These are phyloP conservation scores for Prunus yedoensis DNA, from an alignment of 331 rosid species.

Conservation along the genomic window DNA sequence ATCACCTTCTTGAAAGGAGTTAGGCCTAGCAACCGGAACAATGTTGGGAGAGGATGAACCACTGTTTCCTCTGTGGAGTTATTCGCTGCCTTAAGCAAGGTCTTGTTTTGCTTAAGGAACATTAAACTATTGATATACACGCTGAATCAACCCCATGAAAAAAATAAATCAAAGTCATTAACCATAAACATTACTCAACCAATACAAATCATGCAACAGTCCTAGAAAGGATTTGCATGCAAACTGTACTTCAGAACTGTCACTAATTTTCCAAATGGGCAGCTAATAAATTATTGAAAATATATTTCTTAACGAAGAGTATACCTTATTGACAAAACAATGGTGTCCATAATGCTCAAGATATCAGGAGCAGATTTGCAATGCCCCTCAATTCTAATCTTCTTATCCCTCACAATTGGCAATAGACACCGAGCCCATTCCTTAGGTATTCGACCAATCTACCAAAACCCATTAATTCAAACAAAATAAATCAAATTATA, in stretches of 20 bases:
- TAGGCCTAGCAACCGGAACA: conserved; percentile 79
- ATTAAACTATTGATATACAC: conserved; percentile 71
- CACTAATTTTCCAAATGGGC: neutral
- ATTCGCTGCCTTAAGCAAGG: conserved; percentile 67
- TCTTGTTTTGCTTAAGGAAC: conserved; percentile 65
- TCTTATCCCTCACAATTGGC: conserved; percentile 76
- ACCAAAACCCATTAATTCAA: conserved; percentile 20
- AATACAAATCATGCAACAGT: neutral
- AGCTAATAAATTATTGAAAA: neutral
- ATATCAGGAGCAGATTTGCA: conserved; percentile 72
- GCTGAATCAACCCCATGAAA: conserved; percentile 34
- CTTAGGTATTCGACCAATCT: conserved; percentile 94
- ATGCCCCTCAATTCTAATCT: conserved; percentile 66
- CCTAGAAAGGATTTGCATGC: neutral
- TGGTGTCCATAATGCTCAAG: conserved; percentile 76
- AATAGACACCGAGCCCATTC: conserved; percentile 95
- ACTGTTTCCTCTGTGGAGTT: conserved; percentile 67
- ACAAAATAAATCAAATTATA: conserved; percentile 12
- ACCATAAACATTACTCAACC: neutral
- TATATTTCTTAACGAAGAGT: neutral
- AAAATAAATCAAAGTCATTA: conserved; percentile 7
- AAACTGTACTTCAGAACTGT: neutral
- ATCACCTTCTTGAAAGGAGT: conserved; percentile 77
- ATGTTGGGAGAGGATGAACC: conserved; percentile 77
- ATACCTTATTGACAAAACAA: conserved; percentile 75